Percentiles rank a stretch among this genome's conserved stretches.
phyloP scores from a whole-genome alignment of 2,329 filamentous ascomycete genomes.

The Diaporthe aspalathi region DNA sequence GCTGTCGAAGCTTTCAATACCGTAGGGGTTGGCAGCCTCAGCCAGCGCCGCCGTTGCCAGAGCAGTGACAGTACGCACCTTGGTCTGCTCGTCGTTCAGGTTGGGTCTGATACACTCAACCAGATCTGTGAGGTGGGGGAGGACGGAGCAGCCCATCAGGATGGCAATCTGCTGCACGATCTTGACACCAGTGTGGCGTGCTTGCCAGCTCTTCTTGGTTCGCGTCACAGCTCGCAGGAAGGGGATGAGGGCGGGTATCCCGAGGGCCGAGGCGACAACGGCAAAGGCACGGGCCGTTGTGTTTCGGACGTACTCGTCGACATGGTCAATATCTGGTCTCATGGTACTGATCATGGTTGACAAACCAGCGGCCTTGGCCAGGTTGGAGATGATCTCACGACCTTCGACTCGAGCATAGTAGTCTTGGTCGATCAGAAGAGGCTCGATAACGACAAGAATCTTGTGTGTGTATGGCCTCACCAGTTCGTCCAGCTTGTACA shows the following conservation, averaged over 20 bases:
- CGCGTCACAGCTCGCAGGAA: conserved; percentile 96
- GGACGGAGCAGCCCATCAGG: conserved; percentile 95
- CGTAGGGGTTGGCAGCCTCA: conserved; percentile 96
- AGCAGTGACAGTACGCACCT: conserved; percentile 95
- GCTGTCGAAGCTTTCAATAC: conserved; percentile 98
- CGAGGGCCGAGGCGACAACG: conserved; percentile 94
- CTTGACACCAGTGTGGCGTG: conserved; percentile 97
- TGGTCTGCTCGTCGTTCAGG: conserved; percentile 96
- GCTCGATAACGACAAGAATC: conserved; percentile 98
- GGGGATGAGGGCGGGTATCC: conserved; percentile 92
- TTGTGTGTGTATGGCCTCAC: conserved; percentile 98
- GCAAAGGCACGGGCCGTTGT: conserved; percentile 97
- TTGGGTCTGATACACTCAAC: conserved; percentile 98
- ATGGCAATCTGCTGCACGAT: conserved; percentile 99
- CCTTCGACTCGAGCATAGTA: conserved; percentile 99
- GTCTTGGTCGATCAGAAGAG: conserved; percentile 98
- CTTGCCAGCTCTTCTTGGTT: conserved; percentile 99
- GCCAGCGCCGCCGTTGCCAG: conserved; percentile 94
- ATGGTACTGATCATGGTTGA: conserved; percentile 99
- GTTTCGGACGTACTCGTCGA: conserved; percentile 98
- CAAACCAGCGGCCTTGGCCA: conserved; percentile 94
- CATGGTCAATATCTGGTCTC: conserved; percentile 98
- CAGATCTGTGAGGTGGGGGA: conserved; percentile 94
- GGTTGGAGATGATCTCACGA: conserved; percentile 97
- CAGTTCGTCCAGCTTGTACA: conserved; percentile 98